Evolutionary conservation across 208 protist genomes (phyloP).

Genomic region (Naegleria lovaniensis): DNA sequence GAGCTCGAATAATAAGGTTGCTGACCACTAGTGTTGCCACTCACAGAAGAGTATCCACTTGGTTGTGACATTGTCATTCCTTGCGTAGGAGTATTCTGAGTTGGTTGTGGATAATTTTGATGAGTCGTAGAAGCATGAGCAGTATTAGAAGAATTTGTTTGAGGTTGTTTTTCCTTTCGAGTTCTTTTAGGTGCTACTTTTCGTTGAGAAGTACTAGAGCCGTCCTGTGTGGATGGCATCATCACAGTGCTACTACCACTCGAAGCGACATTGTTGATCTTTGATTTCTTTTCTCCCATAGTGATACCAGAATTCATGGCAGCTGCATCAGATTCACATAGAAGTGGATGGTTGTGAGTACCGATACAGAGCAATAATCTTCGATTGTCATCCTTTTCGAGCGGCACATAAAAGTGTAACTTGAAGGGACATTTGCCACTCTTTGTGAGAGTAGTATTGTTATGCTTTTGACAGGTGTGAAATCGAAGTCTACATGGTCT

Average conservation of each 20-base stretch:
- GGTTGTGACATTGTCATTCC: not conserved
- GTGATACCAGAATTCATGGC: not conserved
- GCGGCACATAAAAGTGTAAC: slow-evolving; percentile 15
- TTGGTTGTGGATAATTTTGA: not conserved
- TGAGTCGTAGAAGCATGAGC: not conserved
- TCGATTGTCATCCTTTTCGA: not conserved
- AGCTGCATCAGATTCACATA: not conserved
- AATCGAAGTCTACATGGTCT: slow-evolving; percentile 8
- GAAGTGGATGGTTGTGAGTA: not conserved
- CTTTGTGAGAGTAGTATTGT: not conserved
- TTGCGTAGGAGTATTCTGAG: not conserved
- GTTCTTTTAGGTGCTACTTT: not conserved
- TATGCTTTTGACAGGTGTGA: not conserved
- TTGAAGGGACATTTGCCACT: not conserved
- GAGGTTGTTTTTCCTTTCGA: not conserved
- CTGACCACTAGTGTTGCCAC: not conserved
- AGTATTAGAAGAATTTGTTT: not conserved
- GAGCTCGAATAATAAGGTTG: not conserved
- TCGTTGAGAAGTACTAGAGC: not conserved
- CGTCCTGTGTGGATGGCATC: not conserved
- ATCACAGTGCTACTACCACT: not conserved
- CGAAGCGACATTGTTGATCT: not conserved
- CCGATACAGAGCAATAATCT: not conserved
- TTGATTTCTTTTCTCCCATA: not conserved
- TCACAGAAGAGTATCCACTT: not conserved